phyloP scores from a whole-genome alignment of 495 filamentous ascomycete species.

The Hypoxylon cercidicola region DNA sequence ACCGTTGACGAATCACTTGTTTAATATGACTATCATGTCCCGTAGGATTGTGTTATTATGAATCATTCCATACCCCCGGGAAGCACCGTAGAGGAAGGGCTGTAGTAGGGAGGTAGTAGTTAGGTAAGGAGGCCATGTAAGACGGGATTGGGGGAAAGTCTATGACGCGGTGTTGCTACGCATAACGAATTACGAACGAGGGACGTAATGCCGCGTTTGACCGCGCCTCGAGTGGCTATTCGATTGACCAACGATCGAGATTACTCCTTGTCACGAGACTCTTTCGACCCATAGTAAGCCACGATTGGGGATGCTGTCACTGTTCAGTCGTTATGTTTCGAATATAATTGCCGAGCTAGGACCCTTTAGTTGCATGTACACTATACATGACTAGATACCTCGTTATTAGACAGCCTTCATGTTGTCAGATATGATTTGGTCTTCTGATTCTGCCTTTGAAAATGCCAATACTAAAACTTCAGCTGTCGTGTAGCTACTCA shows the following conservation, averaged over 20 bases:
- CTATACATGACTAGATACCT: no score
- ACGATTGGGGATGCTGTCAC: neutral
- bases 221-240: slow-evolving; percentile 16
- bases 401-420: no score
- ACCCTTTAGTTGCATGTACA: neutral
- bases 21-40: no score
- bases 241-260: slow-evolving; percentile 29
- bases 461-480: no score
- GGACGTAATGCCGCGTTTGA: slow-evolving; percentile 36
- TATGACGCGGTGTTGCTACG: slow-evolving; percentile 25
- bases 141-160: slow-evolving; percentile 7
- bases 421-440: no score
- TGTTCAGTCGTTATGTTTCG: no score
- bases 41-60: neutral
- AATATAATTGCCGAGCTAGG: no score
- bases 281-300: slow-evolving; percentile 2
- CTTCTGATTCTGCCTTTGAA: no score
- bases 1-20: slow-evolving; percentile 21
- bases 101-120: slow-evolving; percentile 3
- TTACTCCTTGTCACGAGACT: slow-evolving; percentile 23
- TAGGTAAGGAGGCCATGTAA: slow-evolving; percentile 13
- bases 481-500: neutral
- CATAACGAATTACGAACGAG: slow-evolving; percentile 18
- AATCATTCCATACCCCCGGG: neutral
- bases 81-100: neutral